Evolutionary conservation across 306 rosid genomes (phyloP).

Genomic region (Acacia crassicarpa): DNA sequence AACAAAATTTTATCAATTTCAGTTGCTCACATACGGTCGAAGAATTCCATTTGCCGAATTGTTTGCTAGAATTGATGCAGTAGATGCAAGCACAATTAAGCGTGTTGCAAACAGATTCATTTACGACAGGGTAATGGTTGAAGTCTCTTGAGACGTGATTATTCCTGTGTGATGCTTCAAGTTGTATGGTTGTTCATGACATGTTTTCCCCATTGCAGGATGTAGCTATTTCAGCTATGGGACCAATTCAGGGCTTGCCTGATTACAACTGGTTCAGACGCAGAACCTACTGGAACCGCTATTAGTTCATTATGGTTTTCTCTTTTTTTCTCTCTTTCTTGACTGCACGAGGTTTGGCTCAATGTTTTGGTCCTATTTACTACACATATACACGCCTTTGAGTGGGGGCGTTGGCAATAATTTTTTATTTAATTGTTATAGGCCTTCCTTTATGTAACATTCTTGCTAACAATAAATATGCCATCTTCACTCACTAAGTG

Average conservation of each 20-base stretch:
- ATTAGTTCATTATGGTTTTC: slow-evolving; percentile 50
- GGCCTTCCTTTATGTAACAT: slow-evolving; percentile 44
- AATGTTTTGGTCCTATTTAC: slow-evolving; percentile 35
- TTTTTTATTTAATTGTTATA: slow-evolving; percentile 37
- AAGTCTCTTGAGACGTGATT: not conserved
- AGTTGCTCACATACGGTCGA: slow-evolving; percentile 88
- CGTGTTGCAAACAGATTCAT: slow-evolving; percentile 94
- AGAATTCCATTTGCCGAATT: slow-evolving; percentile 91
- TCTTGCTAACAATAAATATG: slow-evolving; percentile 52
- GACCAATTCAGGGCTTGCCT: slow-evolving; percentile 79
- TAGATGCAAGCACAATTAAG: slow-evolving; percentile 84
- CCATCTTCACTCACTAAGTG: slow-evolving; percentile 23
- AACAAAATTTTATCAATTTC: not conserved
- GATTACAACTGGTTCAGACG: slow-evolving; percentile 99
- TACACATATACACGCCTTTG: slow-evolving; percentile 29
- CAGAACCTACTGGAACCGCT: slow-evolving; percentile 98
- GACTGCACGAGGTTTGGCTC: slow-evolving; percentile 35
- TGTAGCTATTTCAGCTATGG: slow-evolving; percentile 87
- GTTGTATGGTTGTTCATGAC: slow-evolving; percentile 1
- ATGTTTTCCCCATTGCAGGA: slow-evolving; percentile 55
- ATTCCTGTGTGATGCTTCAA: not conserved
- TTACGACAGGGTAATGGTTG: slow-evolving; percentile 71
- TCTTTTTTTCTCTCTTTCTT: slow-evolving; percentile 26
- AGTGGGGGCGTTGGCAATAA: slow-evolving; percentile 43
- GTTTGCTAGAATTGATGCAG: slow-evolving; percentile 96